Evolutionary conservation across 306 rosid genomes (phyloP), one percentile per base, ranked within the genome.

Genomic region (Cucurbita maxima): DNA sequence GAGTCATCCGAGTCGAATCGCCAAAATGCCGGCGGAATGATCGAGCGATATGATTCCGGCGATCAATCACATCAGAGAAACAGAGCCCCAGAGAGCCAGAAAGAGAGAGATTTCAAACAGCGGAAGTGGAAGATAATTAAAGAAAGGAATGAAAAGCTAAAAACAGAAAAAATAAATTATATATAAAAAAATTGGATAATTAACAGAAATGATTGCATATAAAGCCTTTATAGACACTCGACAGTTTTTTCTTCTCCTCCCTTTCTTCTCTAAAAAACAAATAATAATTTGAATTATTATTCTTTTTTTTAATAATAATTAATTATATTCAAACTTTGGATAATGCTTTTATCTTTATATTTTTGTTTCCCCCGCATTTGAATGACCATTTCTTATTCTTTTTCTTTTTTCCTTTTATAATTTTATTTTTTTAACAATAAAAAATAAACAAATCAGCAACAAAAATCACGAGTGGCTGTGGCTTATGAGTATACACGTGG

Each of bases 1-100:
- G 75, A 82, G 73, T 80, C 84, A 85, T 86, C 81, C 83, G 83
- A 81, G 80, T 22, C 8, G 15, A 82, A 81, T 66, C 80, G 81
- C 82, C 88, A 84, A 88, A 83, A 82, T 75, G 74, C 81, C 82
- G 87, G 84, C 76, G 60, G 56, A 15, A 8, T 62, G 76, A 81
- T 83, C 77, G 79, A 82, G 62, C 87, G 83, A 83, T 52, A 77
- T 15, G 59, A 79, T 76, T 78, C 95, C 89, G 91, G 88, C 96
- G 87, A 82, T 59, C 73, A 67, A 79, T 72, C 77, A 77, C 79
- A 45, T 59, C 71, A 73, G 82, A 72, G 48, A 54, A 58, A 63
- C 56, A 45, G 76, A 57, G 71, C 44, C 77, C 75, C 55, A 67
- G 79, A 50, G 44, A 48, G 41, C 58, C 73, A 74, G 82, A 75